Evolutionary conservation across 148 eudicot genomes (phyloP).

Genomic region (Agrostemma githago): DNA sequence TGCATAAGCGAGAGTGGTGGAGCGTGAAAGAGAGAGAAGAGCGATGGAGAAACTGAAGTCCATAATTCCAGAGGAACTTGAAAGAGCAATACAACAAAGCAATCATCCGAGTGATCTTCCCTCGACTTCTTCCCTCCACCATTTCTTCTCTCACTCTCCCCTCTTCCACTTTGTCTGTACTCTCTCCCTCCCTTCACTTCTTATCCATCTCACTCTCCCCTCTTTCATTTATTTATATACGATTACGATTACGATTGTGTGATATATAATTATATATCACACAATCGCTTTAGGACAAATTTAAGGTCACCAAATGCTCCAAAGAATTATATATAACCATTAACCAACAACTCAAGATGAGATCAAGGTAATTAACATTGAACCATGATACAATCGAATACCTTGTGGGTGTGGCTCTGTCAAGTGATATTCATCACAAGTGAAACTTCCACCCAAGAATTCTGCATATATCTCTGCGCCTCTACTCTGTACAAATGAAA

Average conservation of each 20-base stretch:
- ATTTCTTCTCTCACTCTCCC: constrained; percentile 56
- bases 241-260: background rate
- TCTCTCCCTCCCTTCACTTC: no score
- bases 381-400: constrained; percentile 17
- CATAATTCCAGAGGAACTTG: constrained; percentile 42
- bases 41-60: constrained; percentile 60
- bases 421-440: constrained; percentile 96
- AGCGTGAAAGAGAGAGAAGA: no score
- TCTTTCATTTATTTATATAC: background rate
- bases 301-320: background rate
- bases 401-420: constrained; percentile 98
- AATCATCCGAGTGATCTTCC: constrained; percentile 33
- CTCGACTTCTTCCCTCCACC: constrained; percentile 52
- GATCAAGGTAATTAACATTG: background rate
- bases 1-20: background rate
- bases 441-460: constrained; percentile 95
- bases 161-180: constrained; percentile 51
- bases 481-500: constrained; percentile 51
- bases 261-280: background rate
- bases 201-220: background rate
- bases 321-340: background rate
- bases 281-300: background rate
- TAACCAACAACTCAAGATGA: background rate
- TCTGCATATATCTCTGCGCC: constrained; percentile 93
- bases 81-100: constrained; percentile 41